A percentile compares a stretch with the other conserved stretches of the same genome.
Conservation (phyloP, 164 flowering plant species). For the Pachysandra terminalis region DNA sequence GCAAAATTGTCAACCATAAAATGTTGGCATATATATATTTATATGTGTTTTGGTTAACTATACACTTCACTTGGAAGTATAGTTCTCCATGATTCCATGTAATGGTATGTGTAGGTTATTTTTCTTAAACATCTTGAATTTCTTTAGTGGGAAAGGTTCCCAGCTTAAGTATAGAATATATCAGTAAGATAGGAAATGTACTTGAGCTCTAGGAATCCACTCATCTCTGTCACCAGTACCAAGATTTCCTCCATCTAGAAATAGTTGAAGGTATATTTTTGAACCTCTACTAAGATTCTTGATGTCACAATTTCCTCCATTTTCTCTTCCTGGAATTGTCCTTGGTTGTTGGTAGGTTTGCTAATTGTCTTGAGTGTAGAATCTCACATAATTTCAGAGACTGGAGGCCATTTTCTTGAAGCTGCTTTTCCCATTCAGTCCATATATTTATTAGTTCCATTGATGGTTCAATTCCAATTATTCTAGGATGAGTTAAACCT, state of each 20-base stretch:
- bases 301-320: conserved; percentile 97
- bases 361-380: conserved; percentile 78
- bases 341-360: conserved; percentile 81
- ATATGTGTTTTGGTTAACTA: no score
- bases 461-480: conserved; percentile 95
- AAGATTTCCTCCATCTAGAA: conserved; percentile 90
- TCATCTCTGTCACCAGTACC: conserved; percentile 98
- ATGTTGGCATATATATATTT: no score
- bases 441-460: conserved; percentile 80
- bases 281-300: conserved; percentile 94
- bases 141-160: neutral
- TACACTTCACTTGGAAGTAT: neutral
- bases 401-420: conserved; percentile 69
- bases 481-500: conserved; percentile 92
- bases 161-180: neutral
- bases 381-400: conserved; percentile 74
- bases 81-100: neutral
- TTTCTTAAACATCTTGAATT: neutral
- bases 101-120: neutral
- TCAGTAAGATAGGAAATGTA: conserved; percentile 20
- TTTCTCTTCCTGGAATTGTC: conserved; percentile 94
- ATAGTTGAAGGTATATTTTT: conserved; percentile 87
- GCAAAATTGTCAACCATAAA: no score
- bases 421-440: conserved; percentile 74
- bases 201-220: conserved; percentile 96